These are phyloP conservation scores for Lepraria neglecta DNA, from an alignment of 495 filamentous ascomycete species.

Conservation along the genomic window DNA sequence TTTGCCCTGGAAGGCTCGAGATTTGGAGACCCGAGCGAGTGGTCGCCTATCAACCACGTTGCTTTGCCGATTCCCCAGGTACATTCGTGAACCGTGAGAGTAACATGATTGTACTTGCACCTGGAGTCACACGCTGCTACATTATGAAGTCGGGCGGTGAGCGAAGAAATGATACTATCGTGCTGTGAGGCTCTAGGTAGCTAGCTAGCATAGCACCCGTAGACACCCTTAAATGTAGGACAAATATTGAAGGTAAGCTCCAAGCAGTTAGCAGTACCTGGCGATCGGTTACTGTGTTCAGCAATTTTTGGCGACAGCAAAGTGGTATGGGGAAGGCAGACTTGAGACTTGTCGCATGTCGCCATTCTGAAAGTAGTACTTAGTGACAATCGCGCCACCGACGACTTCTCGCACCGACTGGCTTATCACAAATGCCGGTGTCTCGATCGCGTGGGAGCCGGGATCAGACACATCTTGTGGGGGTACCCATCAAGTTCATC, in stretches of 20 bases:
- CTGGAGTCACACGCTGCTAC: background rate
- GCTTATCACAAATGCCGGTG: constrained; percentile 8
- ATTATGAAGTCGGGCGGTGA: background rate
- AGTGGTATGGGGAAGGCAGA: background rate
- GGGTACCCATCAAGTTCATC: constrained; percentile 1
- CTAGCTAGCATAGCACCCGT: background rate
- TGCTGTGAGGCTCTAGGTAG: background rate
- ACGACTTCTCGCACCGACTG: constrained; percentile 6
- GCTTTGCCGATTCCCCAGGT: background rate
- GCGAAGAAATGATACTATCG: background rate
- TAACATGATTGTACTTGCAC: background rate
- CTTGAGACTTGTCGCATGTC: background rate
- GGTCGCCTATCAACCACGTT: background rate
- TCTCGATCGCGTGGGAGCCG: constrained; percentile 9
- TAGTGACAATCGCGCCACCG: constrained; percentile 6
- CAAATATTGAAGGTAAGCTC: background rate
- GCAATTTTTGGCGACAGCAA: background rate
- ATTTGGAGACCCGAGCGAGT: constrained; percentile 1
- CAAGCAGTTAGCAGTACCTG: background rate
- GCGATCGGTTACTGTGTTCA: background rate
- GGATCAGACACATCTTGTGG: constrained; percentile 14
- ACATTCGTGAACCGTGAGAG: background rate
- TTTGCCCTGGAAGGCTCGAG: background rate
- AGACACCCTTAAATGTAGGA: background rate
- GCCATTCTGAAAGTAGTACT: background rate